These are phyloP conservation scores for Xerocomus spinulosus DNA, from an alignment of 768 basidiomycete species.

Conservation along the genomic window DNA sequence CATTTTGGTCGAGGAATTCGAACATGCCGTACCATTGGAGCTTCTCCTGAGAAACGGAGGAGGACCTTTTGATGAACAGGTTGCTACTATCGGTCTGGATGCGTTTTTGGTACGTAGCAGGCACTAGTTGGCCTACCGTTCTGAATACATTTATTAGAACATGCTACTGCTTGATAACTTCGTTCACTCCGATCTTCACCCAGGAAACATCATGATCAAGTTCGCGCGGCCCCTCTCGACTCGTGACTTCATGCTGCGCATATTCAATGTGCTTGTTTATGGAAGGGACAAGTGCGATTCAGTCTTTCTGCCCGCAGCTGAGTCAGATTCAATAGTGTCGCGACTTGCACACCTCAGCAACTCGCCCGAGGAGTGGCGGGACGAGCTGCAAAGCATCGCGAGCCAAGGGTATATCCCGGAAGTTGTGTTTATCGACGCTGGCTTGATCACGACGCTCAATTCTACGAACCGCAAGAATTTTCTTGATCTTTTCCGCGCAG, in stretches of 20 bases:
- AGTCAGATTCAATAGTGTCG: conserved; percentile 62
- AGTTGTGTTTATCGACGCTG: conserved; percentile 94
- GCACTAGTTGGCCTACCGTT: not conserved
- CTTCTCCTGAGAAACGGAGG: conserved; percentile 84
- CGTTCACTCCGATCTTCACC: conserved; percentile 87
- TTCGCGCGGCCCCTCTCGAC: conserved; percentile 85
- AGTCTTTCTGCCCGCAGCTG: conserved; percentile 29
- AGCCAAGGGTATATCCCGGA: conserved; percentile 83
- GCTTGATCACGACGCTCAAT: conserved; percentile 86
- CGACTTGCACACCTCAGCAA: conserved; percentile 58
- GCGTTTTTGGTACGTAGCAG: conserved; percentile 76
- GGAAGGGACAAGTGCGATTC: conserved; percentile 24
- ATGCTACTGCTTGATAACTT: conserved; percentile 99
- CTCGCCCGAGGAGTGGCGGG: conserved; percentile 63
- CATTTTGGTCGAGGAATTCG: conserved; percentile 86
- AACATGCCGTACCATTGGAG: conserved; percentile 89
- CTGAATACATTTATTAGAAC: conserved; percentile 49
- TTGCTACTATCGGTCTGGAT: conserved; percentile 91
- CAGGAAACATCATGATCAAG: conserved; percentile 97
- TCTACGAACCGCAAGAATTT: conserved; percentile 85
- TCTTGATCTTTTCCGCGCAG: conserved; percentile 91
- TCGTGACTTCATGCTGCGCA: conserved; percentile 52
- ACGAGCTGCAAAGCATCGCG: conserved; percentile 58
- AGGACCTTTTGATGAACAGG: conserved; percentile 82
- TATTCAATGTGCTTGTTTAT: conserved; percentile 53